Evolutionary conservation across 768 basidiomycete genomes (phyloP).

Genomic region (Boletellus sp.): DNA sequence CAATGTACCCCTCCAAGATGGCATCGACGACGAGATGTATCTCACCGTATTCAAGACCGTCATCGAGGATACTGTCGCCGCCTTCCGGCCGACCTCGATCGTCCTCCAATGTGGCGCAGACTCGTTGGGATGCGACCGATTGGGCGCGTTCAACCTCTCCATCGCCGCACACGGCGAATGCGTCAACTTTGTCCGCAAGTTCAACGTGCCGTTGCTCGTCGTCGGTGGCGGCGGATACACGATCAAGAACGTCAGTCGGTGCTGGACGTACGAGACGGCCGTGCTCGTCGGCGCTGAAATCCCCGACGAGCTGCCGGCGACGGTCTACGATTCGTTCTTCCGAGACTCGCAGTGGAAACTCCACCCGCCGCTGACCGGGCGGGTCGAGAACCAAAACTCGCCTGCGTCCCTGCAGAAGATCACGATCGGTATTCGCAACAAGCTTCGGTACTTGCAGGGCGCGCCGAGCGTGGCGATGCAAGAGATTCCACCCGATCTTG

Average conservation of each 20-base stretch:
- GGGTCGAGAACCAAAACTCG: slow-evolving; percentile 92
- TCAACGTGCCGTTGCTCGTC: slow-evolving; percentile 85
- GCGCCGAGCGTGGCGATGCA: slow-evolving; percentile 97
- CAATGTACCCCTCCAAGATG: slow-evolving; percentile 93
- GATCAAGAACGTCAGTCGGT: slow-evolving; percentile 95
- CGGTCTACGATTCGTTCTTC: slow-evolving; percentile 92
- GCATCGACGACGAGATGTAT: slow-evolving; percentile 97
- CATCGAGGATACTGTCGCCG: slow-evolving; percentile 87
- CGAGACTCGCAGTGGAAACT: slow-evolving; percentile 88
- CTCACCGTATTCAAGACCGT: slow-evolving; percentile 93
- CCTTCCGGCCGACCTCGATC: slow-evolving; percentile 85
- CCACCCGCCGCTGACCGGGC: slow-evolving; percentile 87
- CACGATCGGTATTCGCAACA: slow-evolving; percentile 78
- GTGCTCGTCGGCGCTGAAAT: slow-evolving; percentile 82
- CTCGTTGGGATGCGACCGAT: slow-evolving; percentile 88
- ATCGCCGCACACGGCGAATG: slow-evolving; percentile 98
- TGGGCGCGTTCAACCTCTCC: slow-evolving; percentile 96
- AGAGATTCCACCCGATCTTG: slow-evolving; percentile 91
- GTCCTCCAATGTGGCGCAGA: slow-evolving; percentile 98
- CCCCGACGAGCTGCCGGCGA: slow-evolving; percentile 82
- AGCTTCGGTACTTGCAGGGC: slow-evolving; percentile 87
- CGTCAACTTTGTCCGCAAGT: slow-evolving; percentile 93
- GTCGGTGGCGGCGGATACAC: slow-evolving; percentile 97
- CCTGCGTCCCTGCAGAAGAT: slow-evolving; percentile 81
- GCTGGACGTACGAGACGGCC: slow-evolving; percentile 98